Evolutionary conservation across 2,329 filamentous ascomycete genomes (phyloP), one percentile per base, ranked within the genome.

Genomic region (Aspergillus phoenicis): DNA sequence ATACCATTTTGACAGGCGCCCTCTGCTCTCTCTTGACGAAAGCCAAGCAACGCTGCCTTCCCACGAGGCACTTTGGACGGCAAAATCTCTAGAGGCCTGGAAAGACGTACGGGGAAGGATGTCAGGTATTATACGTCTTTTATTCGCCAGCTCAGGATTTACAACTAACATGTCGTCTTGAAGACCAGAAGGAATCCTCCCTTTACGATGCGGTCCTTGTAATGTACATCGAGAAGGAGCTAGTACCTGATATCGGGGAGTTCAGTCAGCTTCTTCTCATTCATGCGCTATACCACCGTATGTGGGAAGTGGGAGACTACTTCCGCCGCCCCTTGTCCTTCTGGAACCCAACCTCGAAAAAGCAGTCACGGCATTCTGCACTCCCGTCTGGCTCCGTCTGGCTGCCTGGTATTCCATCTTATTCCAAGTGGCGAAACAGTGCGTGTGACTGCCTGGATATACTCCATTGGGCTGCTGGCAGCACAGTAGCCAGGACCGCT

Each of bases 381-480:
- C 74, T 74, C n/a, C 71, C 67, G 48, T 71, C 64, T 4, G 73
- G 70, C 36, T 73, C 71, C 55, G 72, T 81, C 7, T 84, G 81
- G 81, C 75, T 82, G 15, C 82, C 83, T 5, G 73, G 76, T 2
- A 80, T 81, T 22, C 75, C 77, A 1, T 75, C 78, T 2, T 83
- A 80, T 64, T 78, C 79, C 0, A 82, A 81, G 57, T 79, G 77
- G 77, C 74, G 77, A 33, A 79, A 79, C 62, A 77, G 75, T 56
- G 75, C 76, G 10, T 79, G 77, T 33, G 77, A 79, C 59, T 78
- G 76, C 52, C 66, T 87, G 2, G 85, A 87, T 59, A 79, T 86
- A 1, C 74, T 87, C 2, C 84, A 87, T 65, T 87, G 85, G 84
- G 78, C 80, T 17, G 84, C 84, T 2, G 85, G 85, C 63, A 81